These are phyloP conservation scores for Fusarium sp. DNA, from an alignment of 2,329 filamentous ascomycete species.

Conservation along the genomic window DNA sequence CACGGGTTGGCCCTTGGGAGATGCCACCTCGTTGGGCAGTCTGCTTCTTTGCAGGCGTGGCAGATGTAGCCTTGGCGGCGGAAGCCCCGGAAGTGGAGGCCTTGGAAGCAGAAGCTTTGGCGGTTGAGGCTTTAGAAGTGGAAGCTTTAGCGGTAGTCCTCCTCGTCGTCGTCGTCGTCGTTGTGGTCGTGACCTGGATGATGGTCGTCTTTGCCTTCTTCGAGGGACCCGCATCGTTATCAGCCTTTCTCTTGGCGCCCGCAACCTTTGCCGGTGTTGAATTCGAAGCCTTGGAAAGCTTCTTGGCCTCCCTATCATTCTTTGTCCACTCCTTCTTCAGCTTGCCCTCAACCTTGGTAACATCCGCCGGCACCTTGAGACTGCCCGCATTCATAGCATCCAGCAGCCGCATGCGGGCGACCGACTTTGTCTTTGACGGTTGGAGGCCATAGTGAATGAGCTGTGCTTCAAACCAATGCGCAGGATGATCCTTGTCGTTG, in stretches of 20 bases:
- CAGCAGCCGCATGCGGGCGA: slow-evolving; percentile 68
- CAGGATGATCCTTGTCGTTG: slow-evolving; percentile 61
- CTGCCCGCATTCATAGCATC: slow-evolving; percentile 63
- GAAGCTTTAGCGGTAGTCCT: neutral
- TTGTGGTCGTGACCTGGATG: neutral
- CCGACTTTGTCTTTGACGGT: slow-evolving; percentile 67
- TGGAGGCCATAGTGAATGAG: slow-evolving; percentile 71
- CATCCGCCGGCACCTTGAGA: slow-evolving; percentile 60
- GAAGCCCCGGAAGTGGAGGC: neutral
- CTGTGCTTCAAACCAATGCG: slow-evolving; percentile 72
- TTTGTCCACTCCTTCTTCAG: slow-evolving; percentile 69
- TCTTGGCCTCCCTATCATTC: slow-evolving; percentile 62
- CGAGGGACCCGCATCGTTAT: neutral
- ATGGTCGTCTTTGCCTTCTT: slow-evolving; percentile 34
- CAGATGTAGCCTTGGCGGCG: neutral
- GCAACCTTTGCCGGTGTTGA: neutral
- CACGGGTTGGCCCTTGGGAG: slow-evolving; percentile 17
- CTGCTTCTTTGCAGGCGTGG: neutral
- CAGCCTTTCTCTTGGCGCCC: slow-evolving; percentile 47
- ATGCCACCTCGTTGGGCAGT: slow-evolving; percentile 20
- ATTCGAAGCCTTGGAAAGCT: slow-evolving; percentile 30
- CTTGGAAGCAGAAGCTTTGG: neutral
- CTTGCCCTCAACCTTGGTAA: slow-evolving; percentile 62
- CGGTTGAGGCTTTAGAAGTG: neutral
- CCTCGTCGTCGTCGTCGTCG: neutral